Base-by-base conservation (phyloP, 352 stramenopile species). In the Phytophthora gonapodyides region DNA sequence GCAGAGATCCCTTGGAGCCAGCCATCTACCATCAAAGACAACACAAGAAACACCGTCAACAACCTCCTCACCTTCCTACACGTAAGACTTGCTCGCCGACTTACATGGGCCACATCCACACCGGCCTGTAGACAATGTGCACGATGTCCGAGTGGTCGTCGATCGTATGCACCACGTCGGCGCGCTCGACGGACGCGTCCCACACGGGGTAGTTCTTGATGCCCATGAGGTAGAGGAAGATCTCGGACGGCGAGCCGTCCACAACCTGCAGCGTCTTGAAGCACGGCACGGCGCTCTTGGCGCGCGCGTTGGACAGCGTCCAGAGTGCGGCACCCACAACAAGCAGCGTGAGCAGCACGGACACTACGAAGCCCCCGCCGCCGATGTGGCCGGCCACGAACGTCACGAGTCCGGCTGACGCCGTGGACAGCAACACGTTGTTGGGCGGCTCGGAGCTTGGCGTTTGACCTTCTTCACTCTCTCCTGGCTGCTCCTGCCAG, bases 101-200 rank as follows among this genome's bases (percentile, higher is more conserved):
- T 49, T 76, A 91, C 78, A 89, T 46, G 16, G 83, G 83, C 83
- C 83, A 92, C 40, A 91, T 79, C 83, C 83, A 92, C n/a, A 88
- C 78, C 1, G 83, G 81, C 21, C 70, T 57, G 46, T 89, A 91
- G n/a, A 90, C 74, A 52, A 91, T 64, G 59, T 91, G 79, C 46
- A 91, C 76, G 56, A 92, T 91, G 70, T 92, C 83, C 43, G 83
- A 83, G 60, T 92, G 83, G 49, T 88, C 76, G 36, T 92, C 83
- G 42, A 92, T 89, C 0, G 81, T 89, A 62, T 92, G 81, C 52
- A 92, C 79, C 4, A 90, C 80, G 38, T 83, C 65, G 0, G 77
- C 78, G 50, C 58, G 66, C 49, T 90, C 83, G 1, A 91, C 71
- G 2, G 81, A 86, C 8, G 78, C 76, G 54, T 91, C 83, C 83